phyloP scores from a whole-genome alignment of 139 green algal species.

The Chlamydomonas applanata region DNA sequence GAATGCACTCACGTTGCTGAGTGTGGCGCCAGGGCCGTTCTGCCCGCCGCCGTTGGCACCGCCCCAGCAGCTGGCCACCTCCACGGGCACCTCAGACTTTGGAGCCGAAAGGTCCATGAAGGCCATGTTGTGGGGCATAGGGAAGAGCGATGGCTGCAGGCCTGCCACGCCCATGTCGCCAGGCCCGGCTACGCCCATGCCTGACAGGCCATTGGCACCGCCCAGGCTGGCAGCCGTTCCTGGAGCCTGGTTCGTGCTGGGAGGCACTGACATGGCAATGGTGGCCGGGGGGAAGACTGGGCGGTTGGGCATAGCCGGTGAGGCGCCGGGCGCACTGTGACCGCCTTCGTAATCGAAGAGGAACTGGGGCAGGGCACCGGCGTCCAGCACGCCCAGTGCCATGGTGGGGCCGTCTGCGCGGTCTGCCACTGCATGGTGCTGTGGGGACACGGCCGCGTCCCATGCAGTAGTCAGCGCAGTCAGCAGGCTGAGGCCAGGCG shows the following conservation, averaged over 20 bases:
- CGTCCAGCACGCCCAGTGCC: not conserved
- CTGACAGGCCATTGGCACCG: not conserved
- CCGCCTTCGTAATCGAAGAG: constrained; percentile 38
- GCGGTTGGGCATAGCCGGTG: not conserved
- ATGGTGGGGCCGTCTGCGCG: not conserved
- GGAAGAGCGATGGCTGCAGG: not conserved
- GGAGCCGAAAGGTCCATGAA: not conserved
- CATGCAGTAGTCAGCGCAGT: not conserved
- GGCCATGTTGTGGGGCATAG: not conserved
- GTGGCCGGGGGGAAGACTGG: not conserved
- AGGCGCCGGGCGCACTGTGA: no score
- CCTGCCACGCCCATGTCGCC: not conserved
- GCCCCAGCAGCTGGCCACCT: constrained; percentile 23
- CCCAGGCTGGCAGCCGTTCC: not conserved
- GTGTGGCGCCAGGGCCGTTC: not conserved
- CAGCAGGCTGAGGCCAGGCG: not conserved
- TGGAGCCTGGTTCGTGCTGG: not conserved
- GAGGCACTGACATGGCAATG: not conserved
- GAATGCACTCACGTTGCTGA: not conserved
- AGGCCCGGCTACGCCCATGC: not conserved
- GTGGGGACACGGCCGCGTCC: not conserved
- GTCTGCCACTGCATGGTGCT: not conserved
- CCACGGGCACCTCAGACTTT: constrained; percentile 10
- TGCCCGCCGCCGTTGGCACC: not conserved
- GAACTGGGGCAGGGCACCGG: constrained; percentile 24